Base-by-base conservation (phyloP, 169 alveolate species). In the Plasmodium blacklocki region DNA sequence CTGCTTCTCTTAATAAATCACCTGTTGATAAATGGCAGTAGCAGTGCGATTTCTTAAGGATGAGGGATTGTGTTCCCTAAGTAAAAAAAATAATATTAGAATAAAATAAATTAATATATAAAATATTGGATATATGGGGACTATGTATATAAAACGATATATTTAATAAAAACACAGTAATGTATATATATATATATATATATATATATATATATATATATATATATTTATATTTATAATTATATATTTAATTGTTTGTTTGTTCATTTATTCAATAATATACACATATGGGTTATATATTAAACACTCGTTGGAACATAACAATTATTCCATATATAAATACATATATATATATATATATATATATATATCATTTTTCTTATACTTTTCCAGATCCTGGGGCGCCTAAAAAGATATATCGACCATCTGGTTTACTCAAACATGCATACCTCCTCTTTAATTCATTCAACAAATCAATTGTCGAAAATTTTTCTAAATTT, bases 371-470 rank as follows among this genome's bases (percentile, higher is more conserved):
- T 32, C 47, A 18, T 19, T n/a, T 15, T 32, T 4, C 19, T 87
- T 75, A n/a, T 63, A 94, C 96, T 93, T 94, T 94, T 52, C 96
- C 96, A n/a, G 96, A 92, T 39, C 96, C 96, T 15, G 96, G 96
- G 29, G 96, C 93, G 5, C 96, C 96, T 74, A 94, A 63, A 66
- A 94, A 78, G 2, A 94, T 74, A 93, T 88, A 94, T 67, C 93
- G 68, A 11, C 96, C 96, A 56, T 88, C 88, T 43, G 96, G 96
- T 60, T 94, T 94, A 32, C 94, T 92, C 50, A 94, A 89, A 73
- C 96, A 94, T 49, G 88, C 62, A 62, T 94, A 94, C 21, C 96
- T 91, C 45, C 96, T 88, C 68, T 88, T 73, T 32, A 92, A 74
- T 54, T 94, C 96, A 21, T 86, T 56, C 91, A 92, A 85, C 47